phyloP scores from a whole-genome alignment of 23 red algal genomes.

The Chondrus crispus region DNA sequence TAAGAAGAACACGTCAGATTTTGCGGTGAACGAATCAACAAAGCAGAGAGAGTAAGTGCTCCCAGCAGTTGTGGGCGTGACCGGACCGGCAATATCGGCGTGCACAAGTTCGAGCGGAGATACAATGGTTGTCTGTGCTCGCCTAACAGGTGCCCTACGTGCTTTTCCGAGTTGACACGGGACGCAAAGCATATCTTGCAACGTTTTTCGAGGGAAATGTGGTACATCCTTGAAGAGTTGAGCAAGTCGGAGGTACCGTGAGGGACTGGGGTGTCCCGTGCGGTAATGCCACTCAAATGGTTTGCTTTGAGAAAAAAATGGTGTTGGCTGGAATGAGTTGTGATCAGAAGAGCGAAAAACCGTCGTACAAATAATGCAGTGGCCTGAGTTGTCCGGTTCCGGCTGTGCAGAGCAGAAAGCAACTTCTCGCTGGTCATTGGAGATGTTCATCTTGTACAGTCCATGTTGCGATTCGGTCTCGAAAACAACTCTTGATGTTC shows the following conservation, averaged over 20 bases:
- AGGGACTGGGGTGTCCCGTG: not conserved
- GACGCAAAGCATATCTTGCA: not conserved
- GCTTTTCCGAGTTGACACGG: not conserved
- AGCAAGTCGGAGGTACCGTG: not conserved
- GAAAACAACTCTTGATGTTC: no score
- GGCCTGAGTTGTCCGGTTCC: no score
- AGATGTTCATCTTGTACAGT: no score
- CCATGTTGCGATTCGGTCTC: no score
- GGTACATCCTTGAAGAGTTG: not conserved
- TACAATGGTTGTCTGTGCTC: not conserved
- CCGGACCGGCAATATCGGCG: not conserved
- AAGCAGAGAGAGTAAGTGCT: not conserved
- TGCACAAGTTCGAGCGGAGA: not conserved
- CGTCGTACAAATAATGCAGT: no score
- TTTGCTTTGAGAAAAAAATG: no score
- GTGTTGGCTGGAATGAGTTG: no score
- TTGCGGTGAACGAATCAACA: not conserved
- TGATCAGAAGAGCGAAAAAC: no score
- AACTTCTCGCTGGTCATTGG: no score
- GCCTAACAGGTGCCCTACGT: not conserved
- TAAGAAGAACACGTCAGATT: not conserved
- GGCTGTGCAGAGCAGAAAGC: no score
- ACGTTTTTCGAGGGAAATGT: not conserved
- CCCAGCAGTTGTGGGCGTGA: not conserved
- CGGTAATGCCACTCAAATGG: not conserved